phyloP scores from a whole-genome alignment of 192 early-diverging fungal species.

The Rhizophagus sp. region DNA sequence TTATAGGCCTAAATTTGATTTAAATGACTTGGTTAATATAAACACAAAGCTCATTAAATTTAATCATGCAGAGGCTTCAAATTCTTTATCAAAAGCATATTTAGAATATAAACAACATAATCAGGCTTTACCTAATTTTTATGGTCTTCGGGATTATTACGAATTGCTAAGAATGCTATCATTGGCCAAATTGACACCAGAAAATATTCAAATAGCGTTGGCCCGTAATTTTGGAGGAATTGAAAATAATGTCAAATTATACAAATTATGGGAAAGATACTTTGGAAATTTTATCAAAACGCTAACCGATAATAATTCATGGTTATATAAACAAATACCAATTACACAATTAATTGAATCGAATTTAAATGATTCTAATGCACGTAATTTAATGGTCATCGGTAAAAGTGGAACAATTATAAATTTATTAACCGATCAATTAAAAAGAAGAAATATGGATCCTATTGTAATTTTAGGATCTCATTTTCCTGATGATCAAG shows the following conservation, averaged over 20 bases:
- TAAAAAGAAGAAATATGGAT: not conserved
- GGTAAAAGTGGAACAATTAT: conserved; percentile 19
- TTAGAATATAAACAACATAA: not conserved
- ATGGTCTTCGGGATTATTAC: conserved; percentile 13
- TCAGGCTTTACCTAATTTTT: conserved; percentile 18
- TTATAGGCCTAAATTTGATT: not conserved
- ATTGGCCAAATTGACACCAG: not conserved
- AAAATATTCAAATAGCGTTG: not conserved
- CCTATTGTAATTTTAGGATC: conserved; percentile 23
- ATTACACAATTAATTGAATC: not conserved
- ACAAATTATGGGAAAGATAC: not conserved
- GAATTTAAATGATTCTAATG: conserved; percentile 17
- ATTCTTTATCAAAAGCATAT: not conserved
- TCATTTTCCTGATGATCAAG: conserved; percentile 23
- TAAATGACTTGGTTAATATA: not conserved
- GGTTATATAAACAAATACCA: conserved; percentile 5
- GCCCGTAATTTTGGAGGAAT: conserved; percentile 31
- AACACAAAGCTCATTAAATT: too few species aligned
- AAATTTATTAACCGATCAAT: not conserved
- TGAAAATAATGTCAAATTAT: not conserved
- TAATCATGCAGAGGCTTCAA: too few species aligned
- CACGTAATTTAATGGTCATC: conserved; percentile 25
- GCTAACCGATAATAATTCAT: not conserved
- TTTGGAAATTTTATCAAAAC: not conserved
- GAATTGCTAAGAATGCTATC: not conserved